Evolutionary conservation across 768 basidiomycete genomes (phyloP), one percentile per base, ranked within the genome.

Genomic region (Suillus placidus): DNA sequence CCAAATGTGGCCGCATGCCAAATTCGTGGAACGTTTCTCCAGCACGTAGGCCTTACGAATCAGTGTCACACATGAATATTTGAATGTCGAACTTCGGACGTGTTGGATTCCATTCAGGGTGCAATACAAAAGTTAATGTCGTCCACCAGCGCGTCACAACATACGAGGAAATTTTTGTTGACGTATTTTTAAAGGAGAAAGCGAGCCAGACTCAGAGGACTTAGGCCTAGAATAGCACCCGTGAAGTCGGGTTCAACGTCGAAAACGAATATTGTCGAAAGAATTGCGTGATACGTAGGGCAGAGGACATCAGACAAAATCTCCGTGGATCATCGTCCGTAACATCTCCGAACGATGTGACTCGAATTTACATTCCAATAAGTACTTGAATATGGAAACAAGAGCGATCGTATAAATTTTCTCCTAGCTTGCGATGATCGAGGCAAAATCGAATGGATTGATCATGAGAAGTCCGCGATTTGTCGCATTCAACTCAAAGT

Each of bases 401-500:
- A 7, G 12, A 49, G 23, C 10, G 20, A 23, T 13, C n/a, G 13
- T 49, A 13, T 49, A 20, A 26, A 23, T 6, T 6, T 26, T 26
- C 23, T 47, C 10, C 45, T 7, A 10, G 7, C 18, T 16, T 14
- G 7, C 2, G 30, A 26, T n/a, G 2, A 6, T 45, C 8, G 43
- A 9, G 45, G 45, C 23, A 23, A 30, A 52, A 30, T 52, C 7
- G 12, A 20, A 30, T 34, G 9, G 34, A 35, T 56, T 3, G 30
- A n/a, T n/a, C n/a, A n/a, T n/a, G n/a, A 35, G 5, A 54, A 54
- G 54, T 55, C 54, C 54, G 54, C 32, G 54, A n/a, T 54, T 54
- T 32, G 18, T 34, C 32, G 5, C n/a, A 6, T 10, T 56, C 34
- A 14, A n/a, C 8, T 45, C 43, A 54, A 55, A n/a, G 34, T 54